Conservation (phyloP, 148 eudicot species). For the Tetragonia tetragonoides region DNA sequence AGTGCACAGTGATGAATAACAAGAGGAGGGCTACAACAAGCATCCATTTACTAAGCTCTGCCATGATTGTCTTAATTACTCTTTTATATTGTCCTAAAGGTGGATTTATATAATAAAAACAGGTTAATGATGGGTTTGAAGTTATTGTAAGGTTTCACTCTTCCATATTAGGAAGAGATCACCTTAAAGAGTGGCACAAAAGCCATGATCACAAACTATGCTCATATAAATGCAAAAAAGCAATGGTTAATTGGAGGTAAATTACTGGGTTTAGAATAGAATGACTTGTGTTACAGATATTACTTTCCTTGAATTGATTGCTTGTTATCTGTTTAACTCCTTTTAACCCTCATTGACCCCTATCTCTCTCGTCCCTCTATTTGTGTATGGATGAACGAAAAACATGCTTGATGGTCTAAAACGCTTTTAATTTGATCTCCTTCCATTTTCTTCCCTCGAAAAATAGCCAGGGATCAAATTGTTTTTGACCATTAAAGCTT, state of each 20-base stretch:
- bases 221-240: background rate
- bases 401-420: slow-evolving; percentile 20
- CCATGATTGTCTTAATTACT: slow-evolving; percentile 18
- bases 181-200: slow-evolving; percentile 9
- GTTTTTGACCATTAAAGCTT: slow-evolving; percentile 9
- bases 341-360: background rate
- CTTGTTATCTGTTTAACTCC: background rate
- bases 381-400: slow-evolving; percentile 7
- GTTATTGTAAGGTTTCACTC: background rate
- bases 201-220: background rate
- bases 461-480: slow-evolving; percentile 5
- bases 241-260: background rate
- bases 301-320: background rate
- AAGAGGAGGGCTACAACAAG: slow-evolving; percentile 10
- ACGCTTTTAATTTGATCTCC: background rate
- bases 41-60: slow-evolving; percentile 3
- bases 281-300: background rate
- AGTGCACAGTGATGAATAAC: slow-evolving; percentile 11
- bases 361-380: background rate
- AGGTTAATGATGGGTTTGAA: background rate
- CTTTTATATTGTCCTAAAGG: background rate
- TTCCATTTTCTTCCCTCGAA: background rate
- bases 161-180: background rate
- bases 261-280: background rate
- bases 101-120: background rate